A percentile compares a stretch with the other conserved stretches of the same genome.
phyloP scores from a whole-genome alignment of 2,329 filamentous ascomycete species.

The Fusarium musae region DNA sequence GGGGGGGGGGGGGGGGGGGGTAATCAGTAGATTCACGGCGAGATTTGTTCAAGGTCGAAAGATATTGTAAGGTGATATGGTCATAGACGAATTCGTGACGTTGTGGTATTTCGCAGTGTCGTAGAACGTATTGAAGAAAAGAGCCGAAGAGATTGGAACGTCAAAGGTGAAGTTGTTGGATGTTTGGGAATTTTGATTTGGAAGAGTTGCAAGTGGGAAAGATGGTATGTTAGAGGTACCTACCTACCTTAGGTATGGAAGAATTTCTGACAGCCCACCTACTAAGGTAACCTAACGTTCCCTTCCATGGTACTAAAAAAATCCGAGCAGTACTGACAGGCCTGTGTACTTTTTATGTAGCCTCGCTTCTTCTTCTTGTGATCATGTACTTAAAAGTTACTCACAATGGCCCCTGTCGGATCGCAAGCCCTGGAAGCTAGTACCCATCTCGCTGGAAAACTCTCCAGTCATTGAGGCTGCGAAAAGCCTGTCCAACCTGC shows the following conservation, averaged over 20 bases:
- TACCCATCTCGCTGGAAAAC: conserved; percentile 24
- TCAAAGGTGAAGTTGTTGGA: conserved; percentile 19
- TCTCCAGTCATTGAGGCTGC: conserved; percentile 12
- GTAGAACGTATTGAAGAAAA: not conserved
- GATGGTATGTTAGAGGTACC: conserved; percentile 1
- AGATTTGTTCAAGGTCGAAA: conserved; percentile 1
- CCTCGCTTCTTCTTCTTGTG: not conserved
- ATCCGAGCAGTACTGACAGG: not conserved
- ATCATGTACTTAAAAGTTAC: conserved; percentile 7
- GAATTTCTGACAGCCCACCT: conserved; percentile 38
- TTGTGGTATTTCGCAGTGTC: conserved; percentile 7
- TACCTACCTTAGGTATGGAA: conserved; percentile 1
- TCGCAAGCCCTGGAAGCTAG: conserved; percentile 22
- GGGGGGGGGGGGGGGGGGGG: conserved; percentile 13
- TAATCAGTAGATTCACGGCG: conserved; percentile 27
- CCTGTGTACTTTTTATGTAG: conserved; percentile 4
- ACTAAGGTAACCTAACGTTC: not conserved
- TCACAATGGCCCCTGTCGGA: not conserved
- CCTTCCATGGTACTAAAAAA: conserved; percentile 5
- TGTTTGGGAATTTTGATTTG: conserved; percentile 31
- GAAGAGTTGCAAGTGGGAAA: conserved; percentile 32
- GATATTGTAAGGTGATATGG: conserved; percentile 4
- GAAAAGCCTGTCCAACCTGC: conserved; percentile 1
- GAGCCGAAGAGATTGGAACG: conserved; percentile 3
- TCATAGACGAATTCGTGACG: conserved; percentile 9